Evolutionary conservation across 2,329 filamentous ascomycete species (phyloP).

Genomic region (Pyrenophora teres): DNA sequence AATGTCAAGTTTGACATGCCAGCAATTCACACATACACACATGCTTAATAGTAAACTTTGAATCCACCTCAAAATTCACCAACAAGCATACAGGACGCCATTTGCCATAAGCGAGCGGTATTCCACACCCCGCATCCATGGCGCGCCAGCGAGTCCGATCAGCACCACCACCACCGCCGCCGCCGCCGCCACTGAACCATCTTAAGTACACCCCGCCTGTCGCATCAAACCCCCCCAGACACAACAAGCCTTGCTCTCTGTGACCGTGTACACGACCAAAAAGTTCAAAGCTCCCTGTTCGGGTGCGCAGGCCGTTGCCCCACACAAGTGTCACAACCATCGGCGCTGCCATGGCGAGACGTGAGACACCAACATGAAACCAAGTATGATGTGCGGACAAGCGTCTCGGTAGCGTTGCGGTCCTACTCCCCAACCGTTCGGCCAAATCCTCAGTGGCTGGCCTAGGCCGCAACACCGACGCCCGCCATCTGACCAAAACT

Average conservation of each 20-base stretch:
- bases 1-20: too few relatives aligned
- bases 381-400: background rate
- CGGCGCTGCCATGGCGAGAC: background rate
- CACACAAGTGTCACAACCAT: background rate
- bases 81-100: too few relatives aligned
- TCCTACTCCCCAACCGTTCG: too few relatives aligned
- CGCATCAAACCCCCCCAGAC: background rate
- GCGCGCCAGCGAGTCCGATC: background rate
- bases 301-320: constrained; percentile 1
- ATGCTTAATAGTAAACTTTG: too few relatives aligned
- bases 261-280: background rate
- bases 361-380: constrained; percentile 10
- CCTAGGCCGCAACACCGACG: background rate
- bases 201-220: too few relatives aligned
- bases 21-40: too few relatives aligned
- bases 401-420: background rate
- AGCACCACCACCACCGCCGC: background rate
- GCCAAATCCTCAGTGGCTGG: background rate
- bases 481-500: background rate
- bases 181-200: too few relatives aligned
- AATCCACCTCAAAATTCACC: too few relatives aligned
- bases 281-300: background rate
- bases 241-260: background rate
- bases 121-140: too few relatives aligned
- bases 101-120: too few relatives aligned